Base-by-base conservation (phyloP, 768 basidiomycete genomes). In the Russula emetica region DNA sequence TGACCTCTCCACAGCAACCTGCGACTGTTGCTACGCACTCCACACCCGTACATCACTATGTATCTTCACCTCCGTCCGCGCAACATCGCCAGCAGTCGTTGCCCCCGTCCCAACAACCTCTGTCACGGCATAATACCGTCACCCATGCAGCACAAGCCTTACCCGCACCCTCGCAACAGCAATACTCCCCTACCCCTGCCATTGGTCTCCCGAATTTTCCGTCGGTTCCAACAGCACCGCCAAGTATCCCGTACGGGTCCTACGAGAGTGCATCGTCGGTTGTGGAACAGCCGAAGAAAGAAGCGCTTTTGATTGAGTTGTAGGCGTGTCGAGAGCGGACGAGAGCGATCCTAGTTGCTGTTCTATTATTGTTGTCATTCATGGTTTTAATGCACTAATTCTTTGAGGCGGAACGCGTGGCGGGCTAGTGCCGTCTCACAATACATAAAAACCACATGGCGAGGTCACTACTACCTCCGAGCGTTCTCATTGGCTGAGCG, bases 261-360 rank as follows among this genome's bases (percentile, higher is more conserved):
- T 66, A 66, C 44, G 60, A 67, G 13, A 51, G 47, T 22, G 52
- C 45, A n/a, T 34, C 66, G 18, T 32, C 66, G 22, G 45, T 28
- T 14, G 67, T 67, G 7, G 67, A 68, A 38, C 65, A 57, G 51
- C 61, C 67, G 49, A 67, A 68, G 66, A 68, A 68, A 57, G 67
- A 68, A 45, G 67, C 67, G 4, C 62, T 68, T 42, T 55, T 68
- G 51, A 68, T 68, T 24, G 67, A 68, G 50, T 51, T 68, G 59
- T 68, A 61, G 45, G 9, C 14, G 11, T 28, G n/a, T 32, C 3
- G 55, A 50, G 55, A 50, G 28, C 22, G 40, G 44, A 52, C 28
- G 30, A 40, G 45, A 38, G n/a, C 9, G 24, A n/a, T 24, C 28
- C 55, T 6, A 22, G 20, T 56, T 61, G 16, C 40, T 28, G 59